These are phyloP conservation scores for Acaromyces ingoldii DNA, from an alignment of 1,284 basidiomycete genomes.

Conservation along the genomic window DNA sequence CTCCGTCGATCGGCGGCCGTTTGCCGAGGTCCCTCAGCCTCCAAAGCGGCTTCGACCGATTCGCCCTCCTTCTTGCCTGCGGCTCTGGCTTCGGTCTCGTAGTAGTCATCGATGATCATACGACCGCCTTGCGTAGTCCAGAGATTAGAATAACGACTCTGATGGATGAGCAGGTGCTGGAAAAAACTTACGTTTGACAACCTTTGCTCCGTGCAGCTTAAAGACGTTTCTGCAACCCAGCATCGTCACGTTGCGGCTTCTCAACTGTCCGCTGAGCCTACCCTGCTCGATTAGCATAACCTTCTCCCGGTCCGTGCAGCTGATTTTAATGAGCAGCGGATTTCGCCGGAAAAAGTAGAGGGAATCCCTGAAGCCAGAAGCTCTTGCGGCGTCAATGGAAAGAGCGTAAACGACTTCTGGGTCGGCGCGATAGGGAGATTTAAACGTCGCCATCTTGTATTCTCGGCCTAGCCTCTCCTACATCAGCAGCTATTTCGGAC, in stretches of 20 bases:
- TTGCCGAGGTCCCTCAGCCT: slow-evolving; percentile 9
- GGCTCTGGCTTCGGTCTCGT: slow-evolving; percentile 71
- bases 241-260: slow-evolving; percentile 85
- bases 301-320: slow-evolving; percentile 61
- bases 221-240: slow-evolving; percentile 87
- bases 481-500: background rate
- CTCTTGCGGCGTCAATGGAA: slow-evolving; percentile 91
- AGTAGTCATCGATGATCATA: slow-evolving; percentile 92
- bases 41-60: slow-evolving; percentile 34
- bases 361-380: slow-evolving; percentile 91
- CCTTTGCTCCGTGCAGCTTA: slow-evolving; percentile 88
- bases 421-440: slow-evolving; percentile 69
- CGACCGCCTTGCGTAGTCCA: slow-evolving; percentile 63
- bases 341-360: slow-evolving; percentile 93
- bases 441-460: slow-evolving; percentile 84
- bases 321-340: slow-evolving; percentile 79
- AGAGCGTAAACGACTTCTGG: slow-evolving; percentile 85
- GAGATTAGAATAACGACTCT: background rate
- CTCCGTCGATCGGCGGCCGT: slow-evolving; percentile 17
- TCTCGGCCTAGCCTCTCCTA: slow-evolving; percentile 63
- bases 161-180: background rate
- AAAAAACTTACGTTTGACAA: slow-evolving; percentile 66
- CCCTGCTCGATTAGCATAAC: slow-evolving; percentile 82
- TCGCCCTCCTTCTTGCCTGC: slow-evolving; percentile 47
- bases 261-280: slow-evolving; percentile 78